Percentiles rank a stretch among this genome's conserved stretches.
These are phyloP conservation scores for Suhomyces vadensis DNA, from an alignment of 805 yeast genomes.

Conservation along the genomic window DNA sequence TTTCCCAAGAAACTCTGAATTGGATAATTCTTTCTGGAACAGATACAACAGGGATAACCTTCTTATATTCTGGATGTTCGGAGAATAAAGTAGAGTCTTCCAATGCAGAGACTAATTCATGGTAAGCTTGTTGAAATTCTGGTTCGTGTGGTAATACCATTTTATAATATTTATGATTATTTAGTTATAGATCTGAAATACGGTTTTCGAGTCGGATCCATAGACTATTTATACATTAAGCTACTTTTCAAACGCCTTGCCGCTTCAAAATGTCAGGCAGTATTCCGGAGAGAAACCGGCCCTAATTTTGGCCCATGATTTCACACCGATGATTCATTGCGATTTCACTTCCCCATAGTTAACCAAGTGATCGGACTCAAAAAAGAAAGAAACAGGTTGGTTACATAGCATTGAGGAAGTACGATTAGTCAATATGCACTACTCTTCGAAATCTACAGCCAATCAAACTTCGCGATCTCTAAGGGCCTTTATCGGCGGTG, in stretches of 20 bases:
- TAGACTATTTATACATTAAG: constrained; percentile 1
- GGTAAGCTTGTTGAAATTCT: constrained; percentile 98
- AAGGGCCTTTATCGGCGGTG: constrained; percentile 9
- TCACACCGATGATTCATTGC: constrained; percentile 4
- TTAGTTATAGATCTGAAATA: background rate
- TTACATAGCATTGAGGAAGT: background rate
- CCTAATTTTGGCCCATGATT: constrained; percentile 3
- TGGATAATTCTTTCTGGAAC: constrained; percentile 95
- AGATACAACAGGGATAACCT: constrained; percentile 85
- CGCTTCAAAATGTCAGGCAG: background rate
- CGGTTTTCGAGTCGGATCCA: no score
- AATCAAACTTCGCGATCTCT: background rate
- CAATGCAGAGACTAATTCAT: constrained; percentile 85
- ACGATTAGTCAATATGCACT: background rate
- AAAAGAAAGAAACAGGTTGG: background rate
- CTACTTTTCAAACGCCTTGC: background rate
- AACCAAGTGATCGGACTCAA: background rate
- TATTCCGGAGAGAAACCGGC: background rate
- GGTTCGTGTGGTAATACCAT: constrained; percentile 92
- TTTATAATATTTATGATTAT: constrained; percentile 18
- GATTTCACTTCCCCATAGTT: constrained; percentile 1
- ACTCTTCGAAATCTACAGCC: constrained; percentile 5
- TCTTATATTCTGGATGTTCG: constrained; percentile 86
- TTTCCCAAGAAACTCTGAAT: constrained; percentile 98
- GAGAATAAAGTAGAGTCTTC: constrained; percentile 88